A percentile compares a stretch with the other conserved stretches of the same genome.
These are phyloP conservation scores for Colletotrichum tamarilloi DNA, from an alignment of 2,329 filamentous ascomycete genomes.

Conservation along the genomic window DNA sequence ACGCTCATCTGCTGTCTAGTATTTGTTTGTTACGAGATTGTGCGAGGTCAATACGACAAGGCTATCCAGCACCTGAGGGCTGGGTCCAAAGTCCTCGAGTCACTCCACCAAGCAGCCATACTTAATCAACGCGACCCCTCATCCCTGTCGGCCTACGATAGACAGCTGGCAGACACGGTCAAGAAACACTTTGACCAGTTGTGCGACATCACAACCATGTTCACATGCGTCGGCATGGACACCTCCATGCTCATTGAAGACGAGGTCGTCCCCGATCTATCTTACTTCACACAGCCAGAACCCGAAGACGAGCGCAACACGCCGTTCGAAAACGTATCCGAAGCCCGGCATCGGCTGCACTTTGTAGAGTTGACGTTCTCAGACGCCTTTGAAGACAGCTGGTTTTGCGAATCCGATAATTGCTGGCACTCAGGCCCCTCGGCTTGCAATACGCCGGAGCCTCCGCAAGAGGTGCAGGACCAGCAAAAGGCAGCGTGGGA, in stretches of 20 bases:
- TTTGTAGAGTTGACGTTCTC: slow-evolving; percentile 9
- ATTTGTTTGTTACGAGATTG: slow-evolving; percentile 28
- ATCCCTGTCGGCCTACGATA: background rate
- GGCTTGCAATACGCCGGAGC: background rate
- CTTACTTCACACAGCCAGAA: slow-evolving; percentile 17
- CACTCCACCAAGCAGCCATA: slow-evolving; percentile 15
- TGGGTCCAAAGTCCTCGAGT: slow-evolving; percentile 21
- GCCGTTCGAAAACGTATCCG: slow-evolving; percentile 10
- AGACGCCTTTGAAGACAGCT: slow-evolving; percentile 4
- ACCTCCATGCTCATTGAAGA: slow-evolving; percentile 18
- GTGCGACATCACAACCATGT: slow-evolving; percentile 25
- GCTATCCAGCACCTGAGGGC: slow-evolving; percentile 15
- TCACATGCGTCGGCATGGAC: slow-evolving; percentile 26
- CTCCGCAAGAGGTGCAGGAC: background rate
- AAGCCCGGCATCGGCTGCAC: slow-evolving; percentile 15
- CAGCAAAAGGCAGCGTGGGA: slow-evolving; percentile 3
- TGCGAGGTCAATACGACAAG: slow-evolving; percentile 22
- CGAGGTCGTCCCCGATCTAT: slow-evolving; percentile 19
- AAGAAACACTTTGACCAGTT: slow-evolving; percentile 17
- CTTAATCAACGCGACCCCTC: background rate
- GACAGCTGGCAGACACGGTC: slow-evolving; percentile 12
- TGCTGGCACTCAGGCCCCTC: slow-evolving; percentile 1
- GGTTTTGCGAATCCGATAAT: background rate
- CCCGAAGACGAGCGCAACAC: background rate
- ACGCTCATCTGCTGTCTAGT: slow-evolving; percentile 24